These are phyloP conservation scores for Collariella sp. DNA, from an alignment of 495 filamentous ascomycete genomes.

Conservation along the genomic window DNA sequence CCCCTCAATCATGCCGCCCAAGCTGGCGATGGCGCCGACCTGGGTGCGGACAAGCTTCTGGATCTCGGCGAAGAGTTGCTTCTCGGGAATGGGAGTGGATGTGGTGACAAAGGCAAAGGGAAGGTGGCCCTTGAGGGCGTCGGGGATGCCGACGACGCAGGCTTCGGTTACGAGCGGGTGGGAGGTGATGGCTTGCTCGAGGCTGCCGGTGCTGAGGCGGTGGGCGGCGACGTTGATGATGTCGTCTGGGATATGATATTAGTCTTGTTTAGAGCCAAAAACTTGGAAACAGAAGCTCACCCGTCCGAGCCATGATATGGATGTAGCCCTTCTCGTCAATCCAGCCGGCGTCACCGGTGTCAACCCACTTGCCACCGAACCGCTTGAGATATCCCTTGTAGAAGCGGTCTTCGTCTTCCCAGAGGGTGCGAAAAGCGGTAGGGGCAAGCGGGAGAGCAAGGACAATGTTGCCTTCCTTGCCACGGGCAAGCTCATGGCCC, in stretches of 20 bases:
- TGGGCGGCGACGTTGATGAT: conserved; percentile 95
- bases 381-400: conserved; percentile 72
- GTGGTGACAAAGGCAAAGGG: conserved; percentile 82
- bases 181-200: conserved; percentile 82
- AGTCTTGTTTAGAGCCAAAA: too few relatives aligned
- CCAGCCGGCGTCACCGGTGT: conserved; percentile 85
- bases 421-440: conserved; percentile 75
- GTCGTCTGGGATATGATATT: conserved; percentile 52
- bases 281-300: too few relatives aligned
- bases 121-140: conserved; percentile 76
- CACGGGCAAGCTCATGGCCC: conserved; percentile 55
- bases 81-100: conserved; percentile 17
- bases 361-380: conserved; percentile 72
- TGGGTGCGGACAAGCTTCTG: conserved; percentile 64
- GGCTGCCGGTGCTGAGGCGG: conserved; percentile 77
- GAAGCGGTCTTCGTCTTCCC: conserved; percentile 75
- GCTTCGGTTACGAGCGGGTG: conserved; percentile 72
- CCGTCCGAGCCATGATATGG: conserved; percentile 72
- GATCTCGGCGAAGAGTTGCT: conserved; percentile 43
- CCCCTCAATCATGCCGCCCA: conserved; percentile 78
- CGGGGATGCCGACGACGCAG: conserved; percentile 77
- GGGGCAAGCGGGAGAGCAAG: conserved; percentile 73
- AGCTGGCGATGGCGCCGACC: conserved; percentile 76
- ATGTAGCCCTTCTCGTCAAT: conserved; percentile 77
- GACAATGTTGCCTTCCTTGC: conserved; percentile 88